Conservation (phyloP, 1,284 basidiomycete genomes). For the Naganishia sp. region DNA sequence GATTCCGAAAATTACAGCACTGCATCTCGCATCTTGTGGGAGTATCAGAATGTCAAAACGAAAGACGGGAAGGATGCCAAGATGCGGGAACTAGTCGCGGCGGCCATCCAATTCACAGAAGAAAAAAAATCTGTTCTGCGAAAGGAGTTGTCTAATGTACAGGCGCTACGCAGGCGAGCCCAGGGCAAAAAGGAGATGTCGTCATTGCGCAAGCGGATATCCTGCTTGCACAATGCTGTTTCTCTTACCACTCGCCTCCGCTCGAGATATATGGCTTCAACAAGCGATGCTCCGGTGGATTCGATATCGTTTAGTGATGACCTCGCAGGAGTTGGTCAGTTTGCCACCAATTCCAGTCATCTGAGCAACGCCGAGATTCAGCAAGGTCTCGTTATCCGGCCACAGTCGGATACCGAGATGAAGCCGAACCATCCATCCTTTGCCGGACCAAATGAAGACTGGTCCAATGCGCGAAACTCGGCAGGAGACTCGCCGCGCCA, state of each 20-base stretch:
- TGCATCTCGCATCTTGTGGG: neutral
- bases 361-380: too few species aligned
- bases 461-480: too few species aligned
- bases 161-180: neutral
- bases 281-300: too few species aligned
- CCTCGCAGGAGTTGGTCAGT: too few species aligned
- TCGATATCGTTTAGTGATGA: too few species aligned
- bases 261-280: neutral
- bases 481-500: too few species aligned
- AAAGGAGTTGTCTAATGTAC: neutral
- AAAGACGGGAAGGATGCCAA: neutral
- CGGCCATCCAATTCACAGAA: neutral
- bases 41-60: neutral
- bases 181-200: neutral
- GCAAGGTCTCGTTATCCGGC: too few species aligned
- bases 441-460: too few species aligned
- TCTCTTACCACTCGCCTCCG: conserved; percentile 1
- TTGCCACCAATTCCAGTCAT: too few species aligned
- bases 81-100: neutral
- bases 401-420: too few species aligned
- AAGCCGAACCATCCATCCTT: too few species aligned
- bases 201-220: neutral
- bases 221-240: neutral
- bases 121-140: neutral
- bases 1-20: neutral